These are phyloP conservation scores for Leccinum fallax DNA, from an alignment of 1,284 basidiomycete species.

Conservation along the genomic window DNA sequence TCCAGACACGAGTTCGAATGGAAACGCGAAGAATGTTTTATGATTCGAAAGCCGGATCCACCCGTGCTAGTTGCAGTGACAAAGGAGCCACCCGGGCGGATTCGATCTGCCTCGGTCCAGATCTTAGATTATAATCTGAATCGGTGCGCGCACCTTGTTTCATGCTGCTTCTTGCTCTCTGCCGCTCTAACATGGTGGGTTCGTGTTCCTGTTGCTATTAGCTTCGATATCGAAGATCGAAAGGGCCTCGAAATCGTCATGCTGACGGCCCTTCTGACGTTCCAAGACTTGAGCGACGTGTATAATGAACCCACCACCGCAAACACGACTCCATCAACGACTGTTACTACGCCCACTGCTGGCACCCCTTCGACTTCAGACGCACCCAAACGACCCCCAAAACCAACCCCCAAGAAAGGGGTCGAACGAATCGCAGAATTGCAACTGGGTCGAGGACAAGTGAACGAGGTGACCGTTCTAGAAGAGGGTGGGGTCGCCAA, in stretches of 20 bases:
- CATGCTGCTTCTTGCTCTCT: not conserved
- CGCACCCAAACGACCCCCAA: constrained; percentile 54
- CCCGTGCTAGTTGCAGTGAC: constrained; percentile 80
- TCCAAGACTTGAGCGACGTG: constrained; percentile 70
- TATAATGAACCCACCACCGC: constrained; percentile 40
- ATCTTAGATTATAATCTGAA: constrained; percentile 86
- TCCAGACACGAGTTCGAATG: constrained; percentile 78
- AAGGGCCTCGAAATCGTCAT: constrained; percentile 84
- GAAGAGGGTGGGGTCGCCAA: constrained; percentile 65
- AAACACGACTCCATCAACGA: constrained; percentile 10
- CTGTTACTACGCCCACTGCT: not conserved
- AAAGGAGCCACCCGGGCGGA: constrained; percentile 68
- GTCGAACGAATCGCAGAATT: constrained; percentile 67
- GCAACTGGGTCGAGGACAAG: constrained; percentile 61
- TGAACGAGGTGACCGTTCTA: constrained; percentile 72
- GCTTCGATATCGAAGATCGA: constrained; percentile 80
- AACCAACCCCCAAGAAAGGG: constrained; percentile 62
- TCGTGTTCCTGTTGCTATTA: constrained; percentile 30
- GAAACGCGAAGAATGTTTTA: constrained; percentile 79
- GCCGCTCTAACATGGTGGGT: not conserved
- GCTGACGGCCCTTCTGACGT: constrained; percentile 72
- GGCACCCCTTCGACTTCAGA: not conserved
- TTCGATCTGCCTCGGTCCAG: constrained; percentile 70
- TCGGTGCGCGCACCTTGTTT: constrained; percentile 42
- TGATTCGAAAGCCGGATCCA: constrained; percentile 83